Evolutionary conservation across 2,329 filamentous ascomycete species (phyloP), one percentile per base, ranked within the genome.

Genomic region (Exserohilum turcica): DNA sequence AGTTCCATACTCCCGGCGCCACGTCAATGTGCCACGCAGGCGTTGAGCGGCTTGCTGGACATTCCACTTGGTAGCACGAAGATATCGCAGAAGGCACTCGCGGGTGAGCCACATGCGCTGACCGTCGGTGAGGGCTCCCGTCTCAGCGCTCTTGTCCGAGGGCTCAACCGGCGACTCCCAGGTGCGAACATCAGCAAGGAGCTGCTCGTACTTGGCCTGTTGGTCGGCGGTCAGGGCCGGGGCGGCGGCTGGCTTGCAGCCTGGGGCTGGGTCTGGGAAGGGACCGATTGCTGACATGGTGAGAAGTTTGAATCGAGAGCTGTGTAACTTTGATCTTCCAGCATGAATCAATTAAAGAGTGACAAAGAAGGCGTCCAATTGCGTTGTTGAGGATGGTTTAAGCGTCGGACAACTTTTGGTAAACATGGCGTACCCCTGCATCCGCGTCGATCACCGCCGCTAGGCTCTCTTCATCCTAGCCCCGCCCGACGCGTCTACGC

Each of bases 51-150:
- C 86, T 42, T 93, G 86, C 37, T 85, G 78, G 43, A 89, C 82
- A 62, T 87, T 82, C 73, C 94, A 99, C 76, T 96, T 97, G 32
- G 91, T 92, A 16, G 94, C 94, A 54, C 93, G 89, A 27, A 99
- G 86, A 74, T 96, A 99, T 64, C 94, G 89, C 35, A 97, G 82
- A 13, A 99, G 82, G 72, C 93, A 97, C 74, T 99, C 94, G 61
- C 87, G 86, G 10, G 92, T 96, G 63, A 99, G 83, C 86, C 91
- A 99, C 78, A 94, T 86, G 68, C 86, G 88, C 77, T 99, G 94
- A 44, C 80, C 78, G 53, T 96, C 91, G 44, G 85, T 86, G 53
- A 97, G 77, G 2, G 90, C 86, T 2, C 84, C 82, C 56, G 79
- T 78, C 8, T 80, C 75, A 9, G 83, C 77, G 48, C 78, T 79